Base-by-base conservation (phyloP, 2,329 filamentous ascomycete species). In the Colletotrichum falcatum region DNA sequence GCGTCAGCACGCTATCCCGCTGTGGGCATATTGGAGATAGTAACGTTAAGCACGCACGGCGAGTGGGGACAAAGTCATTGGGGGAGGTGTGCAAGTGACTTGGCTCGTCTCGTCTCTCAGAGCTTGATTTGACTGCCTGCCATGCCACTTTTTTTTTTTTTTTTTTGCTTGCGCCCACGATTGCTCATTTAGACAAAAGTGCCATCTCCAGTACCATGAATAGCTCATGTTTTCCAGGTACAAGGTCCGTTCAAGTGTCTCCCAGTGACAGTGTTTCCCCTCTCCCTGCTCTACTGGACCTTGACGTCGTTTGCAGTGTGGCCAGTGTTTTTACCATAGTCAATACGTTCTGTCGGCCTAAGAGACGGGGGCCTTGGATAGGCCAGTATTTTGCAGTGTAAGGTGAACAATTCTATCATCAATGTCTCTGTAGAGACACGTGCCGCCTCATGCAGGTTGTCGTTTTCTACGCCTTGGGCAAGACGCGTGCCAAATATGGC, bases 1-100 rank as follows among this genome's bases (percentile, higher is more conserved):
- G 28, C 26, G 8, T 28, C 18, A 28, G 28, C 56, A 39, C 60
- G 65, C 65, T 67, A 67, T 51, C 28, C 60, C 51, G 33, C 53
- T 66, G 26, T 39, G 30, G 58, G 65, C 8, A 55, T 30, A 26
- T 54, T 44, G 35, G 60, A 62, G 35, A 62, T 51, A 44, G 60
- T 46, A 46, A 61, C 58, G 44, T 59, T 44, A 39, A 14, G 39
- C 16, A 44, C 26, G 39, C 16, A 44, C 26, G n/a, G 42, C 54
- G 33, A 16, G 53, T 26, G 54, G 33, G 44, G 59, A 23, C 33
- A n/a, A 49, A 39, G n/a, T 61, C 23, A 20, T 28, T 61, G 46
- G 44, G 59, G 30, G 20, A 48, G 37, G 42, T n/a, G 20, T n/a
- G 18, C 16, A 16, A 44, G 23, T 49, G 26, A 11, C 26, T 51